Percentiles rank a stretch among this genome's conserved stretches.
These are phyloP conservation scores for Metschnikowia aberdeeniae DNA, from an alignment of 805 yeast genomes.

Conservation along the genomic window DNA sequence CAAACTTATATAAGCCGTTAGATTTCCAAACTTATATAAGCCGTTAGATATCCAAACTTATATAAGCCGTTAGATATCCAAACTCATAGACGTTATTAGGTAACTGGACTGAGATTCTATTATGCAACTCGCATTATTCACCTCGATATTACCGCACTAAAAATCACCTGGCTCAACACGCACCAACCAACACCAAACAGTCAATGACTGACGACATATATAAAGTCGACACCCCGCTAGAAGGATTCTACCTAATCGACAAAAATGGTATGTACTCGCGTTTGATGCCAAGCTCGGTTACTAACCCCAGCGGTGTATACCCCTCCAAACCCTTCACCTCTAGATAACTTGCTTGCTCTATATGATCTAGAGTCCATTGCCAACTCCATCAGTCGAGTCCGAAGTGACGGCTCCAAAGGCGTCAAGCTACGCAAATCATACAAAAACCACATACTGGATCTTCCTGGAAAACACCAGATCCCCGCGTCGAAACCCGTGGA, in stretches of 20 bases:
- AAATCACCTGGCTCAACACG: too few species aligned
- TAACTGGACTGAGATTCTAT: too few species aligned
- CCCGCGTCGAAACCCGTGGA: slow-evolving; percentile 44
- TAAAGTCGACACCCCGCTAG: slow-evolving; percentile 10
- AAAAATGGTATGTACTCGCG: slow-evolving; percentile 16
- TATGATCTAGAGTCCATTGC: slow-evolving; percentile 70
- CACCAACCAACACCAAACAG: too few species aligned
- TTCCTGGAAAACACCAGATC: slow-evolving; percentile 74
- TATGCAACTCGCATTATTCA: neutral
- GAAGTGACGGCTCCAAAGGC: slow-evolving; percentile 86
- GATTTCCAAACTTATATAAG: too few species aligned
- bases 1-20: too few species aligned
- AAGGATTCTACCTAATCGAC: slow-evolving; percentile 21
- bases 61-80: too few species aligned
- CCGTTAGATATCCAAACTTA: too few species aligned
- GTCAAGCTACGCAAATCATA: slow-evolving; percentile 91
- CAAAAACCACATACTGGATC: slow-evolving; percentile 83
- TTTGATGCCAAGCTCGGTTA: neutral
- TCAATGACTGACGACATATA: slow-evolving; percentile 8
- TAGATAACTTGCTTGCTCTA: slow-evolving; percentile 62
- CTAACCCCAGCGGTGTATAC: slow-evolving; percentile 29
- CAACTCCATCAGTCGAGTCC: slow-evolving; percentile 77
- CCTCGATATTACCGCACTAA: too few species aligned
- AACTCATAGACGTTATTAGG: neutral
- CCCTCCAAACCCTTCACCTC: slow-evolving; percentile 62